Conservation (phyloP, 768 basidiomycete genomes). For the Termitomyces sp. region DNA sequence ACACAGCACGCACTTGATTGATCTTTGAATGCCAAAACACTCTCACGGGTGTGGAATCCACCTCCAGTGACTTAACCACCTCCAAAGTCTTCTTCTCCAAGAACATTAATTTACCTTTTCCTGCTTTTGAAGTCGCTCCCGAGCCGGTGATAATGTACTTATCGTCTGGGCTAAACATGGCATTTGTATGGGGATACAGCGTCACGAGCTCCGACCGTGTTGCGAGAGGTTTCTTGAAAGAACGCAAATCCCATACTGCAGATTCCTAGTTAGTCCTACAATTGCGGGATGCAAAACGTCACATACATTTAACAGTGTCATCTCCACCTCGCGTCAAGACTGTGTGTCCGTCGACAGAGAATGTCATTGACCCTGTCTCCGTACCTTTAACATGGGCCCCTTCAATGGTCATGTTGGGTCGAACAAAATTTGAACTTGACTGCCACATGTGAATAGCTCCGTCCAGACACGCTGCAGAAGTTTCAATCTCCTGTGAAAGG, state of each 20-base stretch:
- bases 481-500: neutral
- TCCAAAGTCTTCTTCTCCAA: constrained; percentile 67
- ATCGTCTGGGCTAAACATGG: constrained; percentile 93
- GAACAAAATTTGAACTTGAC: constrained; percentile 85
- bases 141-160: constrained; percentile 83
- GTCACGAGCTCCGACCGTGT: constrained; percentile 61
- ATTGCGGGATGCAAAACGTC: neutral
- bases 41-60: constrained; percentile 80
- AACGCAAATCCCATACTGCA: constrained; percentile 90
- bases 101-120: constrained; percentile 68
- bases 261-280: neutral
- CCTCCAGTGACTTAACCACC: constrained; percentile 58
- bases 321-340: constrained; percentile 90
- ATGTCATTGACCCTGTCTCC: constrained; percentile 82
- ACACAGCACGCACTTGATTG: constrained; percentile 70
- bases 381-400: constrained; percentile 83
- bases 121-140: constrained; percentile 61
- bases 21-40: constrained; percentile 96
- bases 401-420: constrained; percentile 84
- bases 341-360: constrained; percentile 83
- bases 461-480: constrained; percentile 75
- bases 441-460: constrained; percentile 95
- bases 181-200: constrained; percentile 89
- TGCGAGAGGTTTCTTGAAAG: constrained; percentile 85
- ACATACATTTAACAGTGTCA: constrained; percentile 91